These are phyloP conservation scores for Eucalyptus victrix DNA, from an alignment of 345 rosid species.

Conservation along the genomic window DNA sequence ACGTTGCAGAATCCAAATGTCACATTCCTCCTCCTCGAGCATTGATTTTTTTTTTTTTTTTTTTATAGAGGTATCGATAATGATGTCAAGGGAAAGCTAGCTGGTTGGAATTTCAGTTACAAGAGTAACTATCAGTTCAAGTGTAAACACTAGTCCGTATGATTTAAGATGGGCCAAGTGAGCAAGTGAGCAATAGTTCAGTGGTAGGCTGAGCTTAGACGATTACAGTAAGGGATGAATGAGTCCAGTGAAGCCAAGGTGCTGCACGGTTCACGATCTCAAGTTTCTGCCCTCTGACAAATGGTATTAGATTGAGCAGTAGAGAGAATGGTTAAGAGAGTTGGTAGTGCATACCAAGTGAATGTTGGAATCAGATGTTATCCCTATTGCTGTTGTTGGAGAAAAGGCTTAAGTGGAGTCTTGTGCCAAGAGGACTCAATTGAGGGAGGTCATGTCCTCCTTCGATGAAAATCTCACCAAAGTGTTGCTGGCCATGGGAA, in stretches of 20 bases:
- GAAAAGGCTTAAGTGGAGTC: neutral
- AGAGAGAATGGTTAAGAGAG: neutral
- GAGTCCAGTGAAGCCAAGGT: neutral
- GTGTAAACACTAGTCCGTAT: neutral
- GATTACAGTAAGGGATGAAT: neutral
- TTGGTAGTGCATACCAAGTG: neutral
- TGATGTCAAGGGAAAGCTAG: neutral
- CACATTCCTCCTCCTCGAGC: neutral
- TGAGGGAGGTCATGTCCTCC: neutral
- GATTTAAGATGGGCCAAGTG: neutral
- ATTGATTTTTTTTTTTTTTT: neutral
- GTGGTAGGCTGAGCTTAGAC: neutral
- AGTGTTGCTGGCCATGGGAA: no score
- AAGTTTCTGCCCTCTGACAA: neutral
- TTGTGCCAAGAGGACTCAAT: neutral
- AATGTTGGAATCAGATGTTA: neutral
- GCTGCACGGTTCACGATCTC: neutral
- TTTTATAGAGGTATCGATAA: neutral
- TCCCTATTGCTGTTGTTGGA: neutral
- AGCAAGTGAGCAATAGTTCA: neutral
- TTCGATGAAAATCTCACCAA: no score
- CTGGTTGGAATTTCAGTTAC: neutral
- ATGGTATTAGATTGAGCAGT: neutral
- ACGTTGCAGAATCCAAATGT: neutral
- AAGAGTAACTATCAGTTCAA: neutral